A percentile compares a stretch with the other conserved stretches of the same genome.
Conservation (phyloP, 371 early-diverging fungal species). For the Mortierella sp. region DNA sequence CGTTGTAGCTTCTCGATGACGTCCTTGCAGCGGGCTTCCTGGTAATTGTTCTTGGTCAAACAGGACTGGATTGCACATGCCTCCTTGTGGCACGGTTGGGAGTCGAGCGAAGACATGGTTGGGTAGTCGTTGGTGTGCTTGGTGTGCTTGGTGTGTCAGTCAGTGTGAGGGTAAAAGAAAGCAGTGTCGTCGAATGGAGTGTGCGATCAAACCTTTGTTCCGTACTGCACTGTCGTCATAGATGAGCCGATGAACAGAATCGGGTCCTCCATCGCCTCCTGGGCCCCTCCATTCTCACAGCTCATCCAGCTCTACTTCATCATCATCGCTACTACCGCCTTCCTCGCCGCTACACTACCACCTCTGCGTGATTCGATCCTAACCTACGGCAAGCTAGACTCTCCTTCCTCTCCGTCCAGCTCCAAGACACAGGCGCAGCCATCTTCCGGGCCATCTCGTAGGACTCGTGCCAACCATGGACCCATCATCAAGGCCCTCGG, state of each 20-base stretch:
- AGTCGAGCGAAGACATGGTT: not conserved
- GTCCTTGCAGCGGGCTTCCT: constrained; percentile 70
- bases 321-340: constrained; percentile 18
- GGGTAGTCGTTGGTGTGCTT: not conserved
- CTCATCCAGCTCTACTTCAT: constrained; percentile 35
- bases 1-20: constrained; percentile 62
- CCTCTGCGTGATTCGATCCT: constrained; percentile 30
- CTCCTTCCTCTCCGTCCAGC: not conserved
- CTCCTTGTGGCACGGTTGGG: constrained; percentile 59
- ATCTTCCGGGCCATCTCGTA: not conserved
- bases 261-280: not conserved
- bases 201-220: too few relatives aligned
- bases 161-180: too few relatives aligned
- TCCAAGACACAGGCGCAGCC: not conserved
- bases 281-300: constrained; percentile 29
- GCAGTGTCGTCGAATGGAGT: too few relatives aligned
- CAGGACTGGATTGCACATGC: constrained; percentile 82
- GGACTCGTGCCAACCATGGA: not conserved
- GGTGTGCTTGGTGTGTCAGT: too few relatives aligned
- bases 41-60: constrained; percentile 70
- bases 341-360: constrained; percentile 26
- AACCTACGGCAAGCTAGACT: constrained; percentile 45
- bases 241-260: too few relatives aligned
- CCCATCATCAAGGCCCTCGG: constrained; percentile 9
- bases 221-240: too few relatives aligned